Evolutionary conservation across 2,329 filamentous ascomycete genomes (phyloP).

Genomic region (Ceratocystis diversiconidia): DNA sequence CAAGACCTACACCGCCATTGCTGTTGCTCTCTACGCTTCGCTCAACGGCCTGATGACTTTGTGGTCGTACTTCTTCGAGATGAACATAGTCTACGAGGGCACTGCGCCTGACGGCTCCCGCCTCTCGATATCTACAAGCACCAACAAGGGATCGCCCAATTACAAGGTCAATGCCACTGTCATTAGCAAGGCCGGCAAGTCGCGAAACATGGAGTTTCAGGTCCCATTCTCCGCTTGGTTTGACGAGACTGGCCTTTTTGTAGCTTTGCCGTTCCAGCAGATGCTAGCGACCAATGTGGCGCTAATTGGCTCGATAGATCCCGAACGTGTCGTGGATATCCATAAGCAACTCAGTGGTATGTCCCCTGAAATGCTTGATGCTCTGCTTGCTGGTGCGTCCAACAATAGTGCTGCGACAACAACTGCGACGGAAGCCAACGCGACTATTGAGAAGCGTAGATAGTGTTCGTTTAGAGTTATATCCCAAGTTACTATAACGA

Average conservation of each 20-base stretch:
- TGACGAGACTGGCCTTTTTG: conserved; percentile 56
- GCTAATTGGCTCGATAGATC: conserved; percentile 50
- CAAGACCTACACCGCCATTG: conserved; percentile 64
- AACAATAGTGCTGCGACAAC: conserved; percentile 22
- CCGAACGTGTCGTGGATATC: conserved; percentile 35
- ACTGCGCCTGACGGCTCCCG: conserved; percentile 45
- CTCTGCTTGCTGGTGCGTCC: conserved; percentile 26
- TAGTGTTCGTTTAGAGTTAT: neutral
- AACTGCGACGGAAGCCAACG: conserved; percentile 20
- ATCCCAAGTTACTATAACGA: neutral
- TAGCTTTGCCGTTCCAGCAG: conserved; percentile 63
- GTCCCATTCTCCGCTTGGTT: conserved; percentile 65
- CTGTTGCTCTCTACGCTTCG: conserved; percentile 64
- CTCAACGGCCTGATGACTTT: conserved; percentile 65
- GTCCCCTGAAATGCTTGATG: conserved; percentile 36
- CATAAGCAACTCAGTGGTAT: conserved; percentile 28
- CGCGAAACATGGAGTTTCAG: conserved; percentile 38
- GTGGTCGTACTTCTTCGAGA: conserved; percentile 78
- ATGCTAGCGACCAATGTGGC: conserved; percentile 57
- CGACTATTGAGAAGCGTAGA: conserved; percentile 7
- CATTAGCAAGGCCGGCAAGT: conserved; percentile 28
- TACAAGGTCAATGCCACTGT: conserved; percentile 62
- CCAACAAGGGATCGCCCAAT: conserved; percentile 64
- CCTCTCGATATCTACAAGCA: conserved; percentile 58
- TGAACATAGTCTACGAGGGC: conserved; percentile 68